Percentiles rank a stretch among this genome's conserved stretches.
Conservation (phyloP, 306 rosid species). For the Mimosa bimucronata region DNA sequence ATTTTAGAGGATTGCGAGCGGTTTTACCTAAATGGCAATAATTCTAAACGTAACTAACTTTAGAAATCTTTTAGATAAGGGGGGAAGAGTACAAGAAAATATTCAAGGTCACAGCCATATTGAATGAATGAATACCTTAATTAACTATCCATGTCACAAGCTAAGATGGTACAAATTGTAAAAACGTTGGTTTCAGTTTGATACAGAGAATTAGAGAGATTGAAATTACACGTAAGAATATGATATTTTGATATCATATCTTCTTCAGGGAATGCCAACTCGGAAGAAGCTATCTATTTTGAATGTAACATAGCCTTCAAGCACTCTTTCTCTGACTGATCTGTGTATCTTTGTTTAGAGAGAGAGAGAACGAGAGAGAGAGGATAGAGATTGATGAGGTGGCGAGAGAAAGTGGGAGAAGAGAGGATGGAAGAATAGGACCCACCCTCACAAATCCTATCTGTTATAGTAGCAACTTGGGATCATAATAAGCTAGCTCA, state of each 20-base stretch:
- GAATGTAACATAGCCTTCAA: constrained; percentile 8
- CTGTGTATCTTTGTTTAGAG: background rate
- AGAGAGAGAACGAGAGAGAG: background rate
- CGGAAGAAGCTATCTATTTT: constrained; percentile 1
- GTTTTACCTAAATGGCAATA: background rate
- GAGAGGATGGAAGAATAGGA: constrained; percentile 38
- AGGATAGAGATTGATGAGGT: constrained; percentile 26
- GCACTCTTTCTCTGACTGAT: background rate
- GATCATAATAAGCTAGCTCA: constrained; percentile 39
- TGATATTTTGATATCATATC: background rate
- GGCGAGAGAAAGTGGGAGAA: constrained; percentile 36
- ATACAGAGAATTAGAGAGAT: background rate
- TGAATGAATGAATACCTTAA: background rate
- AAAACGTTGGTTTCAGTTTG: background rate
- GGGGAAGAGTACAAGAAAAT: too few species aligned
- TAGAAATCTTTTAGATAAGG: too few species aligned
- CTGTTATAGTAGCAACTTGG: constrained; percentile 17
- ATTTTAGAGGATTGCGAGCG: background rate
- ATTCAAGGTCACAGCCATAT: background rate
- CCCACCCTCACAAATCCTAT: constrained; percentile 53
- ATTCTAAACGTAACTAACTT: background rate
- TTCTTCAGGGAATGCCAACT: constrained; percentile 30
- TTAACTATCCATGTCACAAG: background rate
- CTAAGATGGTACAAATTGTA: background rate
- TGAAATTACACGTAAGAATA: background rate